Conservation (phyloP, 2,329 filamentous ascomycete genomes). For the Sporothrix variecibatus region DNA sequence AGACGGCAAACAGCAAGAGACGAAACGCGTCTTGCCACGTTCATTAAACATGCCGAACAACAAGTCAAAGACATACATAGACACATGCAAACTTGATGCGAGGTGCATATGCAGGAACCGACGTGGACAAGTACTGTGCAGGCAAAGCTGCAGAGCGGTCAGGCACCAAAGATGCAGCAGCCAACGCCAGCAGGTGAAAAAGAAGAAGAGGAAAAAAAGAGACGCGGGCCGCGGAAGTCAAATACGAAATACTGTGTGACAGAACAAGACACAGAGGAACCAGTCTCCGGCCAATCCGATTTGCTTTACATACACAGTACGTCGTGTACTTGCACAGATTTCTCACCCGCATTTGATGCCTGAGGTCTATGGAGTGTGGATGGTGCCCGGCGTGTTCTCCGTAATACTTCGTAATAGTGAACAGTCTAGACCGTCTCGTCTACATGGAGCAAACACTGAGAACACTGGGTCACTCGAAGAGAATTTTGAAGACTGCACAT, state of each 20-base stretch:
- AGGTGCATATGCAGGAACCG: slow-evolving; percentile 13
- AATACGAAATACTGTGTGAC: background rate
- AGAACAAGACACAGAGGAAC: background rate
- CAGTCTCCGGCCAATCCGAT: slow-evolving; percentile 7
- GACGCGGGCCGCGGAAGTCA: background rate
- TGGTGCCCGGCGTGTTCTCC: background rate
- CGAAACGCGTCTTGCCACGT: slow-evolving; percentile 1
- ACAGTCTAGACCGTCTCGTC: background rate
- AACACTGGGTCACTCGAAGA: too few relatives aligned
- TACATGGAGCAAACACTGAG: background rate
- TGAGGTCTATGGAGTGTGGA: background rate
- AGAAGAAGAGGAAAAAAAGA: background rate
- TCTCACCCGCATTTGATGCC: slow-evolving; percentile 3
- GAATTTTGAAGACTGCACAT: background rate
- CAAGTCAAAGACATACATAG: background rate
- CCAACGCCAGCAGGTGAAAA: background rate
- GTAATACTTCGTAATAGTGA: too few relatives aligned
- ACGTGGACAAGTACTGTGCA: slow-evolving; percentile 11
- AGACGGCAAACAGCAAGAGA: background rate
- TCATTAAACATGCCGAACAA: background rate
- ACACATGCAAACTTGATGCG: background rate
- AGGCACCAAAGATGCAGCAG: slow-evolving; percentile 1
- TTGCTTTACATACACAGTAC: background rate
- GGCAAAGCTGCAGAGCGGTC: background rate
- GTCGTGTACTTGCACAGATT: background rate